Percentiles rank a stretch among this genome's conserved stretches.
Conservation (phyloP, 257 asterid species). For the Agastache rugosa region DNA sequence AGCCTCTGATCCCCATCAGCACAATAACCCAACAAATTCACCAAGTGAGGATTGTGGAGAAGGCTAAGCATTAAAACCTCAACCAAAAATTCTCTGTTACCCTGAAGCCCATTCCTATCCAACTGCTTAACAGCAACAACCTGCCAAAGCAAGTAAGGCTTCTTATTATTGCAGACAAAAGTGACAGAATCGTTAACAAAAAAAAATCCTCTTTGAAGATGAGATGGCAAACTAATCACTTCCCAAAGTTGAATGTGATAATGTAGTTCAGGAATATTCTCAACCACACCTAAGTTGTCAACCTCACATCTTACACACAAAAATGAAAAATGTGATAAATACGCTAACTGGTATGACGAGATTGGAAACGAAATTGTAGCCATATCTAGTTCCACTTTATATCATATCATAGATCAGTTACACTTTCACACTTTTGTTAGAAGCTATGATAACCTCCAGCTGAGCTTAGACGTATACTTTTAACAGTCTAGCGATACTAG, state of each 20-base stretch:
- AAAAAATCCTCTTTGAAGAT: background rate
- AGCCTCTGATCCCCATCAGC: slow-evolving; percentile 99
- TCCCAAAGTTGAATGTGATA: background rate
- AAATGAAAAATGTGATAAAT: background rate
- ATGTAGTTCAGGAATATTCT: slow-evolving; percentile 17
- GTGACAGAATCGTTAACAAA: background rate
- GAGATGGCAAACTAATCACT: background rate
- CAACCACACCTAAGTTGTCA: background rate
- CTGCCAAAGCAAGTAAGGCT: slow-evolving; percentile 49
- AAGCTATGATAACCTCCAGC: slow-evolving; percentile 5
- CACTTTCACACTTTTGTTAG: background rate
- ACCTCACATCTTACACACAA: slow-evolving; percentile 6
- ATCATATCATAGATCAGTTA: background rate
- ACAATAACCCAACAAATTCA: slow-evolving; percentile 90
- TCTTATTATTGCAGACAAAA: slow-evolving; percentile 12
- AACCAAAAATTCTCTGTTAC: slow-evolving; percentile 93
- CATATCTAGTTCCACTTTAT: background rate
- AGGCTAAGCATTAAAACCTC: slow-evolving; percentile 99
- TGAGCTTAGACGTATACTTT: background rate
- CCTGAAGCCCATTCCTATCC: slow-evolving; percentile 99
- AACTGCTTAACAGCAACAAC: slow-evolving; percentile 94
- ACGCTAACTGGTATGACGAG: background rate
- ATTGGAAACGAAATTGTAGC: background rate
- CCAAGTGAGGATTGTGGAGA: slow-evolving; percentile 93
- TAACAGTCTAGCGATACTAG: background rate